These are phyloP conservation scores for Fusarium incarnatum DNA, from an alignment of 2,329 filamentous ascomycete genomes.

Conservation along the genomic window DNA sequence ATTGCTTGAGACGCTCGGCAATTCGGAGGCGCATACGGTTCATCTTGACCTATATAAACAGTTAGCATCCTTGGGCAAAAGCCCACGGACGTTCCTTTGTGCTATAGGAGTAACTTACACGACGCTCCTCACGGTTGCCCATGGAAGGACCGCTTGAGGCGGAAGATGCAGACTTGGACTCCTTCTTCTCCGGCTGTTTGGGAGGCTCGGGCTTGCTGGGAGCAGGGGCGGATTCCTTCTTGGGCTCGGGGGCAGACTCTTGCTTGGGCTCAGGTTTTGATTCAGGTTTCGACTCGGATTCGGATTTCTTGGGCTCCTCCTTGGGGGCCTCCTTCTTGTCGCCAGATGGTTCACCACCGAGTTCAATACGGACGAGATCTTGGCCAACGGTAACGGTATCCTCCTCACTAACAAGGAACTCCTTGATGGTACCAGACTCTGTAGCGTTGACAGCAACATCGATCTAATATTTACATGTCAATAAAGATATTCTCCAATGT, in stretches of 20 bases:
- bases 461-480: conserved; percentile 68
- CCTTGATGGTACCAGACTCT: conserved; percentile 89
- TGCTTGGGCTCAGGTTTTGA: conserved; percentile 51
- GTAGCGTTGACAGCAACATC: conserved; percentile 97
- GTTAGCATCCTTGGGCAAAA: conserved; percentile 8
- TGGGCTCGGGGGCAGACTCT: conserved; percentile 49
- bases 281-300: conserved; percentile 52
- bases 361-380: conserved; percentile 86
- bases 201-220: conserved; percentile 43
- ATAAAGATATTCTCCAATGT: background rate
- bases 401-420: conserved; percentile 91
- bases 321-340: conserved; percentile 54
- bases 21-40: conserved; percentile 99
- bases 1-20: conserved; percentile 97
- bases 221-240: conserved; percentile 48
- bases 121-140: conserved; percentile 86
- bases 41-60: conserved; percentile 85
- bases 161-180: conserved; percentile 38
- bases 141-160: conserved; percentile 54
- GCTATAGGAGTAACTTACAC: conserved; percentile 66
- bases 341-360: conserved; percentile 68
- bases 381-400: conserved; percentile 96
- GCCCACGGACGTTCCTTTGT: background rate
- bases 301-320: conserved; percentile 46
- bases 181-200: conserved; percentile 45